Evolutionary conservation across 139 green algal species (phyloP).

Genomic region (Marvania coccoides): DNA sequence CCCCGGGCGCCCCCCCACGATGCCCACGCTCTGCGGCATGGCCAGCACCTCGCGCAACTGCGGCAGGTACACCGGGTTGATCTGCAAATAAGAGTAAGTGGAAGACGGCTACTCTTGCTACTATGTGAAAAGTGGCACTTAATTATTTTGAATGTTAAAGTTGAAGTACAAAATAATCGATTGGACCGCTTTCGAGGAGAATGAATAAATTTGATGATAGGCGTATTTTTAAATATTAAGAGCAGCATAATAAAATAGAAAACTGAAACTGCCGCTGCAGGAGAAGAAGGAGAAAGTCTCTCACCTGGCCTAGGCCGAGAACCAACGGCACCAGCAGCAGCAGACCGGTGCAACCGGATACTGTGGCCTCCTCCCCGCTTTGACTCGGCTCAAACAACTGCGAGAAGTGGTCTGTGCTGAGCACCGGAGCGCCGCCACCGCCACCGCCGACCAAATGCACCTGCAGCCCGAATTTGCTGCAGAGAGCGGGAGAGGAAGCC

Average conservation of each 20-base stretch:
- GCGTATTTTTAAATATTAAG: too few relatives aligned
- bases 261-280: too few relatives aligned
- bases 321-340: conserved; percentile 79
- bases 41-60: conserved; percentile 68
- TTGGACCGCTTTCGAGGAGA: too few relatives aligned
- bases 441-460: conserved; percentile 57
- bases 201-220: too few relatives aligned
- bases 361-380: background rate
- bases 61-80: conserved; percentile 66
- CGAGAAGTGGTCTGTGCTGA: conserved; percentile 26
- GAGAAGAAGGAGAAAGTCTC: too few relatives aligned
- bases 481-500: conserved; percentile 14
- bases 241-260: too few relatives aligned
- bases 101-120: too few relatives aligned
- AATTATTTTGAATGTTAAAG: too few relatives aligned
- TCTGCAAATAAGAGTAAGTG: conserved; percentile 43
- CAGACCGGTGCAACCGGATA: conserved; percentile 15
- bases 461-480: conserved; percentile 13
- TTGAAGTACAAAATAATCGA: too few relatives aligned
- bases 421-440: conserved; percentile 66
- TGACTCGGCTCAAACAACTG: background rate
- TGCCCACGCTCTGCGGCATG: conserved; percentile 75
- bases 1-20: conserved; percentile 77
- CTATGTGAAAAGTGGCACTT: too few relatives aligned
- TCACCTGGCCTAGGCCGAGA: conserved; percentile 71